Evolutionary conservation across 805 yeast genomes (phyloP), one percentile per base, ranked within the genome.

Genomic region (Barnettozyma wickerhamii): DNA sequence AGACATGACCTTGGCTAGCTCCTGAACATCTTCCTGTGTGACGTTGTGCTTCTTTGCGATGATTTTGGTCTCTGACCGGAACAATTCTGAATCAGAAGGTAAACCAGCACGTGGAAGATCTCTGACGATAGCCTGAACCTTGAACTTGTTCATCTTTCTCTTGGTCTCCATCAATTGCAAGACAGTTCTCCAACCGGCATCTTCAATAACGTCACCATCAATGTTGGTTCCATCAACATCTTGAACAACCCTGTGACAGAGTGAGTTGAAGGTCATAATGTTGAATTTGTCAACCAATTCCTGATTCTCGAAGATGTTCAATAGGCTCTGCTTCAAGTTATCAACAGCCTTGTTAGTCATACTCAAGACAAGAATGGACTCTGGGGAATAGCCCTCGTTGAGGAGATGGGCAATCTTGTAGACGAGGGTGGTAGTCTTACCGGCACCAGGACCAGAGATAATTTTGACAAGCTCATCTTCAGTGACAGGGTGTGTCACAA

Each of bases 391-490:
- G n/a, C n/a, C n/a, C n/a, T n/a, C n/a, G n/a, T n/a, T n/a, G n/a
- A n/a, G n/a, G n/a, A n/a, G n/a, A n/a, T 71, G 64, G 2, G 73
- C 73, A 0, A 83, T 66, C 44, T 84, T 66, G 23, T 70, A 64
- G 5, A 77, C 71, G 23, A 83, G 49, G 0, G 88, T 81, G 26
- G 65, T 63, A 0, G 89, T 81, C 52, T 83, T 83, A 3, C 91
- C 90, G 7, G 84, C 73, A 4, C 90, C 89, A 1, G 90, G 88
- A 0, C 88, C 88, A 0, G 89, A 84, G 7, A 69, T 63, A 2
- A 83, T 66, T 28, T 74, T 66, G 6, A 83, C 56, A 0, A 80
- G 60, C 7, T 67, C 59, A 14, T 63, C 56, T 7, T 66, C 63
- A 5, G 44, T 53, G 6, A 64, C 56, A 1, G 78, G 74, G 41